Evolutionary conservation across 73 alveolate species (phyloP).

Genomic region (Paramecium tetraurelia): DNA sequence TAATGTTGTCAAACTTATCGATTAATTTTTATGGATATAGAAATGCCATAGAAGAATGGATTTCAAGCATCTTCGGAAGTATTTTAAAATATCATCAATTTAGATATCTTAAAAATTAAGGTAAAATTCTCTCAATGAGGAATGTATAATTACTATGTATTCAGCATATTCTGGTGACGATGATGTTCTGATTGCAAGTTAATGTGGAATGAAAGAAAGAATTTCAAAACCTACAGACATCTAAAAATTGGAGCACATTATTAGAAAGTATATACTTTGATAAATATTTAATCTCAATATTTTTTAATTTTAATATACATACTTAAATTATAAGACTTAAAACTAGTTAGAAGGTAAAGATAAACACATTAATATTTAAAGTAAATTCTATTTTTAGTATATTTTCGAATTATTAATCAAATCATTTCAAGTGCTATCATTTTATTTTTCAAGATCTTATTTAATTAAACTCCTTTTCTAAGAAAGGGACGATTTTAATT

Average conservation of each 20-base stretch:
- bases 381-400: not conserved
- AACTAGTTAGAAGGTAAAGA: too few species aligned
- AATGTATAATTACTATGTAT: conserved; percentile 19
- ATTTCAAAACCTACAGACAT: not conserved
- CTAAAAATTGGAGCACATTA: not conserved
- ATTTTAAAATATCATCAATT: not conserved
- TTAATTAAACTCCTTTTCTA: not conserved
- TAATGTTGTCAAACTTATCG: not conserved
- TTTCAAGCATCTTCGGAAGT: conserved; percentile 39
- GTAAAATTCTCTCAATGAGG: not conserved
- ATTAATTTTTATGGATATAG: conserved; percentile 41
- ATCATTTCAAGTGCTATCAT: not conserved
- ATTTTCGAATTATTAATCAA: not conserved
- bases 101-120: not conserved
- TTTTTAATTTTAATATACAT: not conserved
- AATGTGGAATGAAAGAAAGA: conserved; percentile 31
- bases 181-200: not conserved
- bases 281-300: not conserved
- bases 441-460: not conserved
- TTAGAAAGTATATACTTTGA: not conserved
- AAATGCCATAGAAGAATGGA: conserved; percentile 41
- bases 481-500: not conserved
- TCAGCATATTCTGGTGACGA: conserved; percentile 30
- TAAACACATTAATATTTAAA: not conserved
- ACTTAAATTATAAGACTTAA: not conserved